phyloP scores from a whole-genome alignment of 805 yeast species.

The Peterozyma xylosa region DNA sequence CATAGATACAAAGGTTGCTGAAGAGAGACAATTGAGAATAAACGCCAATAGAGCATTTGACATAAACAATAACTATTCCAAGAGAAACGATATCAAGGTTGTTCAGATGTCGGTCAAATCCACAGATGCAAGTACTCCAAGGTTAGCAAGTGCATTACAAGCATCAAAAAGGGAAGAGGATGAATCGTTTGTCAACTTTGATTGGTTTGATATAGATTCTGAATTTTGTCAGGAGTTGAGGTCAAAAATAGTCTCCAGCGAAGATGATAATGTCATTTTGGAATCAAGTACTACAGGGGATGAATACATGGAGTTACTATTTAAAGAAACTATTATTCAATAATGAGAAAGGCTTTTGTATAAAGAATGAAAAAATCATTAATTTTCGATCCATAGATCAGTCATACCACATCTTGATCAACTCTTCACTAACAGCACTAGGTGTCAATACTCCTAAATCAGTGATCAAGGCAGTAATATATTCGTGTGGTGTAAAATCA shows the following conservation, averaged over 20 bases:
- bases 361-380: background rate
- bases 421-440: slow-evolving; percentile 96
- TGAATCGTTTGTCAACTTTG: slow-evolving; percentile 36
- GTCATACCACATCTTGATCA: slow-evolving; percentile 97
- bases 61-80: slow-evolving; percentile 10
- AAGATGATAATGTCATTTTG: slow-evolving; percentile 17
- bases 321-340: slow-evolving; percentile 13
- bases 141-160: slow-evolving; percentile 62
- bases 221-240: slow-evolving; percentile 20
- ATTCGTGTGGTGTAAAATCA: slow-evolving; percentile 95
- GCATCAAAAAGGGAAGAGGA: slow-evolving; percentile 60
- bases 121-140: slow-evolving; percentile 46
- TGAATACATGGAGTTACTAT: slow-evolving; percentile 24
- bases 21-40: slow-evolving; percentile 18
- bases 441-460: slow-evolving; percentile 97
- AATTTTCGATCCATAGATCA: slow-evolving; percentile 16
- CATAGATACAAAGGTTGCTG: slow-evolving; percentile 51
- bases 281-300: slow-evolving; percentile 17
- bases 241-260: slow-evolving; percentile 13
- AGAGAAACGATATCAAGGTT: slow-evolving; percentile 41
- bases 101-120: slow-evolving; percentile 74
- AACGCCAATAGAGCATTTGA: background rate
- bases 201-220: slow-evolving; percentile 36
- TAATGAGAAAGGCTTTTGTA: background rate
- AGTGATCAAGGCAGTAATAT: slow-evolving; percentile 90